A percentile compares a stretch with the other conserved stretches of the same genome.
Conservation (phyloP, 768 basidiomycete genomes). For the Boletellus sp. region DNA sequence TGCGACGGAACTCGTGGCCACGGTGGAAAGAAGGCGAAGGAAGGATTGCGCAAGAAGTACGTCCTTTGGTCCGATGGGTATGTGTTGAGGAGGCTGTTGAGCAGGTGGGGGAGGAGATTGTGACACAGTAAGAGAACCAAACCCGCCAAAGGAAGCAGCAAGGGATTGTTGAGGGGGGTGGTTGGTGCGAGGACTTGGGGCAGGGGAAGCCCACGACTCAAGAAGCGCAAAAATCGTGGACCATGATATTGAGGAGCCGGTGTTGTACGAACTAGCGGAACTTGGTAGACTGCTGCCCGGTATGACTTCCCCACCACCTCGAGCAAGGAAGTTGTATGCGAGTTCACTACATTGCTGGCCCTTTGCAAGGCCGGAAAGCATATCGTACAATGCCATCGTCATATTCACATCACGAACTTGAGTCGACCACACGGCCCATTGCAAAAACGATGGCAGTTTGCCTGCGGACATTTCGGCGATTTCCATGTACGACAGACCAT, state of each 20-base stretch:
- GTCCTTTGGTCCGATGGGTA: conserved; percentile 62
- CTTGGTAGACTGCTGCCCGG: conserved; percentile 52
- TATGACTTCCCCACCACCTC: conserved; percentile 68
- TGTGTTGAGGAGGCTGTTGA: conserved; percentile 40
- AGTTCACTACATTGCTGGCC: conserved; percentile 84
- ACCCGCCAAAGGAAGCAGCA: conserved; percentile 27
- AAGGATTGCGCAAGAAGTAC: conserved; percentile 78
- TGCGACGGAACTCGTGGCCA: conserved; percentile 69
- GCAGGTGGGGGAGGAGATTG: conserved; percentile 30
- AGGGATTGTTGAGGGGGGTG: conserved; percentile 43
- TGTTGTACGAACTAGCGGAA: conserved; percentile 34
- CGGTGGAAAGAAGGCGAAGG: conserved; percentile 72
- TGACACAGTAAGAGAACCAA: conserved; percentile 26
- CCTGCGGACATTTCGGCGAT: conserved; percentile 56
- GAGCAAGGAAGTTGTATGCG: conserved; percentile 84
- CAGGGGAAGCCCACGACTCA: conserved; percentile 67
- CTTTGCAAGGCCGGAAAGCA: conserved; percentile 80
- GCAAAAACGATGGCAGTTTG: conserved; percentile 71
- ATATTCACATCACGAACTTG: conserved; percentile 68
- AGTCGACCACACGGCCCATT: conserved; percentile 89
- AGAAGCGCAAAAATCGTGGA: conserved; percentile 66
- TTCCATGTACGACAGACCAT: conserved; percentile 52
- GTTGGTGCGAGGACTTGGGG: conserved; percentile 43
- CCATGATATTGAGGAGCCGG: conserved; percentile 72
- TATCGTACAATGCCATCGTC: conserved; percentile 81